These are phyloP conservation scores for Picea glauca DNA, from an alignment of 75 land plant genomes.

Conservation along the genomic window DNA sequence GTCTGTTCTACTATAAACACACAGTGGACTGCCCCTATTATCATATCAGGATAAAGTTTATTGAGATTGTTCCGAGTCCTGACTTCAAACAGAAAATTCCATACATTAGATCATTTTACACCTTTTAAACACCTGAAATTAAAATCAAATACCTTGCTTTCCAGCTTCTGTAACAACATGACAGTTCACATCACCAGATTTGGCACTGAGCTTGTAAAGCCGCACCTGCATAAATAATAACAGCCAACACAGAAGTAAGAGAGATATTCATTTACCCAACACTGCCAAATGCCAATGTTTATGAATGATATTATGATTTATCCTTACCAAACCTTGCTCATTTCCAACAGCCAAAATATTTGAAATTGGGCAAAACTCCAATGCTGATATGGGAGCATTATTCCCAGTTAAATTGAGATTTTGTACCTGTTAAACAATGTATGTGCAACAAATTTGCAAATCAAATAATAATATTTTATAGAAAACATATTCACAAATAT, in stretches of 20 bases:
- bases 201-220: constrained; percentile 38
- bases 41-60: background rate
- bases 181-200: constrained; percentile 42
- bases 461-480: background rate
- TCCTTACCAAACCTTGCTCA: constrained; percentile 68
- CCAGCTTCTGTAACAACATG: constrained; percentile 30
- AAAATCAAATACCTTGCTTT: constrained; percentile 36
- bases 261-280: background rate
- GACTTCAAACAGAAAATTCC: too few species aligned
- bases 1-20: background rate
- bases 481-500: background rate
- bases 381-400: constrained; percentile 58
- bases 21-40: background rate
- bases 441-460: background rate
- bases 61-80: background rate
- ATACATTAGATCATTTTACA: background rate
- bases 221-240: constrained; percentile 39
- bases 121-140: background rate
- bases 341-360: constrained; percentile 61
- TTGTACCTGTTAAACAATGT: constrained; percentile 21
- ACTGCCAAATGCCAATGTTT: background rate
- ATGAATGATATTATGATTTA: background rate
- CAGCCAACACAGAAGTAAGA: background rate
- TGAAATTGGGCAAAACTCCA: constrained; percentile 56
- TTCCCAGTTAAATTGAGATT: constrained; percentile 22